phyloP scores from a whole-genome alignment of 73 alveolate species.

The Paramecium sexaurelia region DNA sequence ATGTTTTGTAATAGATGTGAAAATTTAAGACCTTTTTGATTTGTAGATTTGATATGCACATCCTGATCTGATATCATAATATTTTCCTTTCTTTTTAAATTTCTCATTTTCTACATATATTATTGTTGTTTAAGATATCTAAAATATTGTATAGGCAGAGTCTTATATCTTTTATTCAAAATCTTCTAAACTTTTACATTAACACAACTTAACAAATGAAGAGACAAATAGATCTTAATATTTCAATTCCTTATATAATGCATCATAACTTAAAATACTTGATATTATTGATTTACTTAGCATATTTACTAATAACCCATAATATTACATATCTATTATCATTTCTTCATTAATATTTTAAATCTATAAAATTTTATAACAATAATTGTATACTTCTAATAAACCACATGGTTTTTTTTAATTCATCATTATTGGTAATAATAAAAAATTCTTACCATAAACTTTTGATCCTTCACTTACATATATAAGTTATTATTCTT shows the following conservation, averaged over 20 bases:
- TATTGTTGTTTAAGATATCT: background rate
- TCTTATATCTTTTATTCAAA: background rate
- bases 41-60: constrained; percentile 20
- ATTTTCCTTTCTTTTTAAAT: background rate
- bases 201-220: background rate
- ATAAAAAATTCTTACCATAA: background rate
- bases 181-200: background rate
- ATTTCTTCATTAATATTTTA: constrained; percentile 2
- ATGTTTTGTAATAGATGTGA: background rate
- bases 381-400: constrained; percentile 13
- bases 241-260: background rate
- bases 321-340: background rate
- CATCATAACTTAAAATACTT: constrained; percentile 3
- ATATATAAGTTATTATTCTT: background rate
- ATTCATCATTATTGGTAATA: constrained; percentile 35
- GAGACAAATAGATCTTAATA: background rate
- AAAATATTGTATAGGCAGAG: background rate
- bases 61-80: background rate
- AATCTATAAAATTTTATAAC: background rate
- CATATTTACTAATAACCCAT: constrained; percentile 41
- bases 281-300: constrained; percentile 9
- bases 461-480: background rate
- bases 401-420: constrained; percentile 2
- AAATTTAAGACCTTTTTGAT: background rate
- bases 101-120: background rate